These are phyloP conservation scores for Fagopyrum tataricum DNA, from an alignment of 148 eudicot species.

Conservation along the genomic window DNA sequence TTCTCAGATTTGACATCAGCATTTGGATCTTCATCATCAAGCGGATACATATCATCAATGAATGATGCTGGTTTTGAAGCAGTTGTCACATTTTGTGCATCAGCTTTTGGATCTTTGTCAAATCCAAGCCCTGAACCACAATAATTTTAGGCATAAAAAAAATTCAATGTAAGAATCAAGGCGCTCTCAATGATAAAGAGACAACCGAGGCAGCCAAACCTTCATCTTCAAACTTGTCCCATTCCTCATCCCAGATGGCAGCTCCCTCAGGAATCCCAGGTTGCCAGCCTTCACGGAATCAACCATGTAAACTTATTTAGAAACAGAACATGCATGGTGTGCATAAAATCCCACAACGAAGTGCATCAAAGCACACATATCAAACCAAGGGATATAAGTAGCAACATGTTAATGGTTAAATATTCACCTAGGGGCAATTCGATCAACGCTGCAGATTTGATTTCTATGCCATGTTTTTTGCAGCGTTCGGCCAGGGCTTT, in stretches of 20 bases:
- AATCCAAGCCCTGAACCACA: constrained; percentile 55
- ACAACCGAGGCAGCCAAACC: constrained; percentile 27
- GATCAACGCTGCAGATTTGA: constrained; percentile 71
- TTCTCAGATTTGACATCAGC: constrained; percentile 46
- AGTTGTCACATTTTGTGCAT: constrained; percentile 26
- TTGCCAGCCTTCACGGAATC: constrained; percentile 66
- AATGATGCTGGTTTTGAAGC: constrained; percentile 36
- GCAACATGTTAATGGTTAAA: not conserved
- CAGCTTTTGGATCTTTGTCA: constrained; percentile 42
- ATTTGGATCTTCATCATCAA: constrained; percentile 48
- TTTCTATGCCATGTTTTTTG: constrained; percentile 66
- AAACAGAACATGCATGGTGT: constrained; percentile 4
- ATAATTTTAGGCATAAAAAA: not conserved
- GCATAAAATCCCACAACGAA: not conserved
- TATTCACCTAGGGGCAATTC: constrained; percentile 71
- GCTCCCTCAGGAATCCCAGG: constrained; percentile 88
- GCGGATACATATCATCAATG: constrained; percentile 45
- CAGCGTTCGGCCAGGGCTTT: constrained; percentile 86
- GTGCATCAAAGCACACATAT: not conserved
- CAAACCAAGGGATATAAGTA: not conserved
- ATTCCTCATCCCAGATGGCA: constrained; percentile 95
- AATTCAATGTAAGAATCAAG: not conserved
- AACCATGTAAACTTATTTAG: constrained; percentile 17
- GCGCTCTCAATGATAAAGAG: not conserved
- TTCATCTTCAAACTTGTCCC: constrained; percentile 99